phyloP scores from a whole-genome alignment of 176 grass and related monocot genomes.

The Oryza glaberrima region DNA sequence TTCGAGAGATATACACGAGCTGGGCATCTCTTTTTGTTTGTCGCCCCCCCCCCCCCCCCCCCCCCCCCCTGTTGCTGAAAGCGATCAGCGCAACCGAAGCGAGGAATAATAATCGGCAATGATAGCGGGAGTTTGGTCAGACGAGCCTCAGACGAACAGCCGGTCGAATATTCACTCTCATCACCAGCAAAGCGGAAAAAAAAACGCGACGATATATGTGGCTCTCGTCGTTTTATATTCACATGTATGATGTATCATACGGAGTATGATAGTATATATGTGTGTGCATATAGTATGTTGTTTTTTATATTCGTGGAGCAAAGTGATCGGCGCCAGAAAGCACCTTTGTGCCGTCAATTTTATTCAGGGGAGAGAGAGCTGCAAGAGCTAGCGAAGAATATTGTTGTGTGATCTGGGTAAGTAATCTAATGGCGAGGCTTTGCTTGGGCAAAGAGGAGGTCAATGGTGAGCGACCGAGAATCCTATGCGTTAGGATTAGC shows the following conservation, averaged over 20 bases:
- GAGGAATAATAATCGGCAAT: slow-evolving; percentile 39
- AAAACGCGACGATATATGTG: slow-evolving; percentile 20
- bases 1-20: neutral
- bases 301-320: neutral
- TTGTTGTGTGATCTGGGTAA: slow-evolving; percentile 35
- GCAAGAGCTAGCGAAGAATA: slow-evolving; percentile 1
- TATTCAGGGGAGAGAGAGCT: neutral
- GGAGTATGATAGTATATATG: neutral
- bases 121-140: slow-evolving; percentile 32
- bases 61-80: neutral
- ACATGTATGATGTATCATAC: neutral
- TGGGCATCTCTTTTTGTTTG: slow-evolving; percentile 20
- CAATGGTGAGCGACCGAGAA: slow-evolving; percentile 34
- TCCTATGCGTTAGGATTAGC: slow-evolving; percentile 35
- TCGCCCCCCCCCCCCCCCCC: neutral
- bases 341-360: slow-evolving; percentile 36
- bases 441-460: slow-evolving; percentile 16
- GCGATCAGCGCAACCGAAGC: slow-evolving; percentile 33
- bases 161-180: slow-evolving; percentile 40
- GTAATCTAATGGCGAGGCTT: neutral
- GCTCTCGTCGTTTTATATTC: neutral
- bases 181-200: slow-evolving; percentile 14
- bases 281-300: neutral
- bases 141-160: neutral
- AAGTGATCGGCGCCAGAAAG: slow-evolving; percentile 32